Conservation (phyloP, 139 green algal species). For the Haematococcus sp. region DNA sequence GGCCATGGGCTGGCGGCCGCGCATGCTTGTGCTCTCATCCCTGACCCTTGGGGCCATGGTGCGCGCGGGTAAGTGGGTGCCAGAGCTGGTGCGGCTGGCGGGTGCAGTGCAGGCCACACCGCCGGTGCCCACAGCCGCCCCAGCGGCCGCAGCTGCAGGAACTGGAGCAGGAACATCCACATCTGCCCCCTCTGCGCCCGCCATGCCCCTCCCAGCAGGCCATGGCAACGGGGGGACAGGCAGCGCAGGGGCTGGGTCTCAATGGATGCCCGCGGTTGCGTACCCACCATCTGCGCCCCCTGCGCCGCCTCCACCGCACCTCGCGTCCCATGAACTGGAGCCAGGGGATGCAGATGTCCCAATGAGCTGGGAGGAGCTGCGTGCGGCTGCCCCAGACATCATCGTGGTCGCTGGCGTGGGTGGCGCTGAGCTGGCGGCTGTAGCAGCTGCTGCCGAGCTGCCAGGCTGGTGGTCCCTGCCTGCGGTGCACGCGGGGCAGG, state of each 20-base stretch:
- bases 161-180: no score
- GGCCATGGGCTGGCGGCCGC: not conserved
- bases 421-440: slow-evolving; percentile 23
- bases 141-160: slow-evolving; percentile 10
- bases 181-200: no score
- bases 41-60: not conserved
- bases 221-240: no score
- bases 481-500: slow-evolving; percentile 65
- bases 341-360: slow-evolving; percentile 41
- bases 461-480: slow-evolving; percentile 89
- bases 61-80: slow-evolving; percentile 41
- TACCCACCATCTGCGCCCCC: no score
- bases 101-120: no score
- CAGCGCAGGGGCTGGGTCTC: not conserved
- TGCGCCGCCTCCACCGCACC: no score
- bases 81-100: slow-evolving; percentile 56
- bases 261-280: not conserved
- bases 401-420: slow-evolving; percentile 55
- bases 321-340: not conserved
- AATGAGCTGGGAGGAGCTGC: slow-evolving; percentile 48
- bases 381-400: slow-evolving; percentile 63
- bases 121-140: slow-evolving; percentile 31
- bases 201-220: no score
- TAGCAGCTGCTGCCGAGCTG: slow-evolving; percentile 62
- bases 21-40: slow-evolving; percentile 25